Base-by-base conservation (phyloP, 805 yeast species). In the Saccharomycopsis sp. region DNA sequence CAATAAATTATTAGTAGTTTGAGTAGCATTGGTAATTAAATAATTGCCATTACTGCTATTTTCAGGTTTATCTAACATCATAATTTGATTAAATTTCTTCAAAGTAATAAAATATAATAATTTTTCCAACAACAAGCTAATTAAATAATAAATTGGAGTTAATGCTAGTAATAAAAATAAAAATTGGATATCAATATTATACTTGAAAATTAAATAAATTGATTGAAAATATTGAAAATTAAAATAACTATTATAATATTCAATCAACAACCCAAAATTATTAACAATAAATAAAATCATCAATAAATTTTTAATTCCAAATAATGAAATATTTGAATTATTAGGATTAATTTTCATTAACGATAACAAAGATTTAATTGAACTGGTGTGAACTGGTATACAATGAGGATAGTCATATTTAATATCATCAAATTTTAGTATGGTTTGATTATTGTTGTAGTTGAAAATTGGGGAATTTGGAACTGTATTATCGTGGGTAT, bases 271-370 rank as follows among this genome's bases (percentile, higher is more conserved):
- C n/a, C 71, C 61, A 32, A 66, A 48, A 41, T 68, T 67, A 28
- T 70, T 66, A 23, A 60, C 56, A 22, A 60, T 56, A 20, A 70
- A 59, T 2, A 65, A 53, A 11, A 68, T 60, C 60, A 66, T 56
- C 11, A 64, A 58, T 38, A 70, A 53, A 45, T 68, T 70, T 37
- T 62, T 61, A 53, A 68, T 62, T 13, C 74, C 74, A 13, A 44
- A 50, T 5, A 50, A 34, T 8, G 53, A 50, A 9, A 50, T 20
- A 11, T 24, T 17, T n/a, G 32, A 17, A 16, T 21, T 23, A 17
- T 22, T 31, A 3, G 48, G 33, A 16, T 37, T 35, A 17, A 28
- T 26, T 32, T 40, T 43, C 43, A 48, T 32, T 26, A 49, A 42
- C 6, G 50, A 39, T 20, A 49, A 35, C 20, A 50, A 38, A 4